Conservation (phyloP, 805 yeast species). For the Lipomyces japonicus region DNA sequence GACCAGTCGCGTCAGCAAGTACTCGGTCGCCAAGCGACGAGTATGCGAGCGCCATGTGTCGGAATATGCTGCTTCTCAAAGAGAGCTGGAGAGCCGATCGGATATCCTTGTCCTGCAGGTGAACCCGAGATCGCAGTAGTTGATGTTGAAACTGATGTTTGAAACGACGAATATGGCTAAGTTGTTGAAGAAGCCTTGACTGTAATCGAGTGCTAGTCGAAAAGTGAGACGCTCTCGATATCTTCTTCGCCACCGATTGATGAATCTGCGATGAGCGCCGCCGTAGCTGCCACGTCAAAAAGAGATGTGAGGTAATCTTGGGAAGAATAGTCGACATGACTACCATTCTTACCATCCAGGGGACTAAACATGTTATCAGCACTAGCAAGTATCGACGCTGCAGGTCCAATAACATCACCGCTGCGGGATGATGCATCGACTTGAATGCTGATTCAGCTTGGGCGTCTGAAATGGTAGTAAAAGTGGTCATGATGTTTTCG, state of each 20-base stretch:
- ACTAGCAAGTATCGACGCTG: slow-evolving; percentile 28
- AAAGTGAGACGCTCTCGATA: not conserved
- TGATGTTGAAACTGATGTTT: not conserved
- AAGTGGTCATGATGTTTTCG: slow-evolving; percentile 3
- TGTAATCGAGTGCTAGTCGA: slow-evolving; percentile 57
- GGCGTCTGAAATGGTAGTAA: slow-evolving; percentile 22
- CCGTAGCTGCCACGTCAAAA: slow-evolving; percentile 17
- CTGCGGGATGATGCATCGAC: slow-evolving; percentile 30
- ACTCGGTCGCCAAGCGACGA: not conserved
- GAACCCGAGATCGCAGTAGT: not conserved
- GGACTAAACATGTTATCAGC: slow-evolving; percentile 10
- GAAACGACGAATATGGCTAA: not conserved
- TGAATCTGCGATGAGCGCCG: too few relatives aligned
- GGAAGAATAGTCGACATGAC: slow-evolving; percentile 4
- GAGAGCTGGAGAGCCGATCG: slow-evolving; percentile 18
- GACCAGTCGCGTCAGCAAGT: slow-evolving; percentile 28
- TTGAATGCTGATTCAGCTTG: slow-evolving; percentile 18
- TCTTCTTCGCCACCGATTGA: not conserved
- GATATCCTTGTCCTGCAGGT: slow-evolving; percentile 7
- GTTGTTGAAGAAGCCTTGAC: slow-evolving; percentile 48
- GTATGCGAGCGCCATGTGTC: slow-evolving; percentile 28
- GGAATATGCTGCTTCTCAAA: slow-evolving; percentile 21
- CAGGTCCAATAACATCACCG: slow-evolving; percentile 24
- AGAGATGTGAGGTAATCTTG: slow-evolving; percentile 11
- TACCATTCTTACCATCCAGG: slow-evolving; percentile 20